phyloP scores from a whole-genome alignment of 192 early-diverging fungal genomes.

The Coemansia sp. region DNA sequence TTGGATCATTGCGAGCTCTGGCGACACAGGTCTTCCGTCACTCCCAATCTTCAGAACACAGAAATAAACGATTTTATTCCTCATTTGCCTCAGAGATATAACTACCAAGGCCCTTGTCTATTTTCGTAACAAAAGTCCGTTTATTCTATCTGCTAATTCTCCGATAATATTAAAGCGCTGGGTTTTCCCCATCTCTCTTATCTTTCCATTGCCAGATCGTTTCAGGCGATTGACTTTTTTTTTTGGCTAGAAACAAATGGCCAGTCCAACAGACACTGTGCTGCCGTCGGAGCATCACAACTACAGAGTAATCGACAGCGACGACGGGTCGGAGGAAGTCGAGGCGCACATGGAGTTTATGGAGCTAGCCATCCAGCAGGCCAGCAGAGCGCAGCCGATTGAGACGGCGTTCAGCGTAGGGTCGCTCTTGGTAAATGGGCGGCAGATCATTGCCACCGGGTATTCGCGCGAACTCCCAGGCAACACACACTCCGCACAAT shows the following conservation, averaged over 20 bases:
- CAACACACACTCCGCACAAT: constrained; percentile 97
- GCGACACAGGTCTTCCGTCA: background rate
- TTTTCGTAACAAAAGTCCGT: background rate
- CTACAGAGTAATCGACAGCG: constrained; percentile 35
- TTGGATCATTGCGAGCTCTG: no score
- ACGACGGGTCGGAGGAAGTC: constrained; percentile 47
- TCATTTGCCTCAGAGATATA: background rate
- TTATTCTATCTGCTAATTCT: no score
- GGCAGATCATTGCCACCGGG: constrained; percentile 74
- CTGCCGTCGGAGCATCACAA: constrained; percentile 1
- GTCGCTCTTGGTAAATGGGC: constrained; percentile 65
- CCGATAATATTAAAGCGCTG: no score
- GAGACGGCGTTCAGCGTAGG: constrained; percentile 92
- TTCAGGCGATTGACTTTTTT: no score
- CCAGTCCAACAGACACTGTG: background rate
- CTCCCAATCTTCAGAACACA: background rate
- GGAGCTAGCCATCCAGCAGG: constrained; percentile 81
- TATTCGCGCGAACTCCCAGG: constrained; percentile 93
- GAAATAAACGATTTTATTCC: background rate
- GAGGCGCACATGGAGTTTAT: constrained; percentile 70
- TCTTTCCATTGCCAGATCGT: no score
- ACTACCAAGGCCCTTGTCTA: background rate
- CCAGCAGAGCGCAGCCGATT: constrained; percentile 73
- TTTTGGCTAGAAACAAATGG: background rate
- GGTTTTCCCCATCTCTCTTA: no score